Conservation (phyloP, 83 land plant species). For the Picea engelmannii region DNA sequence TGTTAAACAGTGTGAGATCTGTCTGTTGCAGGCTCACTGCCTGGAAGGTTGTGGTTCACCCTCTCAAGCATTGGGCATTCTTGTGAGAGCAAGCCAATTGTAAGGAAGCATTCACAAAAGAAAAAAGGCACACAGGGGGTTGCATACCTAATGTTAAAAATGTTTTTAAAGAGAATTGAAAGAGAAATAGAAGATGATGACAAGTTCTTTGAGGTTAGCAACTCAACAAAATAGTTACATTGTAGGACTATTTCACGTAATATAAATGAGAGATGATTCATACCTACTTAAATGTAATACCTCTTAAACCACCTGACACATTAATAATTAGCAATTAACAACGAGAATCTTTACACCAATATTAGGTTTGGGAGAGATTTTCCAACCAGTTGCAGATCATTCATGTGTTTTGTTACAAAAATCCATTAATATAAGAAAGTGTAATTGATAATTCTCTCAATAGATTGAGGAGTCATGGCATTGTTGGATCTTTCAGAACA, state of each 20-base stretch:
- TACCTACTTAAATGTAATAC: background rate
- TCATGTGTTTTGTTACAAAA: background rate
- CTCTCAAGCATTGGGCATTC: too few relatives aligned
- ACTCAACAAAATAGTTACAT: background rate
- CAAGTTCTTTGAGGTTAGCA: background rate
- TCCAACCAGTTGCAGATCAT: background rate
- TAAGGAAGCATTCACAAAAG: background rate
- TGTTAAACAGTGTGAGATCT: too few relatives aligned
- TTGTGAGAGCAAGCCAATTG: too few relatives aligned
- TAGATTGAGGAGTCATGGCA: too few relatives aligned
- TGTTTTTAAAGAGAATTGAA: background rate
- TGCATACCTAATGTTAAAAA: background rate
- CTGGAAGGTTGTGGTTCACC: too few relatives aligned
- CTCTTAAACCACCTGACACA: too few relatives aligned
- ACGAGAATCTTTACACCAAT: background rate
- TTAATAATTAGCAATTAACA: background rate
- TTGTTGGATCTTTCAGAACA: too few relatives aligned
- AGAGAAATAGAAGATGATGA: background rate
- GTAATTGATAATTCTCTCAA: too few relatives aligned
- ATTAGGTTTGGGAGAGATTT: background rate
- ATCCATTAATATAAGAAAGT: too few relatives aligned
- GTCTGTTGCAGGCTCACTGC: too few relatives aligned
- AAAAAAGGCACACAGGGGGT: background rate
- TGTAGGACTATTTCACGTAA: background rate
- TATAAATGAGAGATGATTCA: background rate